phyloP scores from a whole-genome alignment of 306 rosid genomes.

The Crotalaria pallida region DNA sequence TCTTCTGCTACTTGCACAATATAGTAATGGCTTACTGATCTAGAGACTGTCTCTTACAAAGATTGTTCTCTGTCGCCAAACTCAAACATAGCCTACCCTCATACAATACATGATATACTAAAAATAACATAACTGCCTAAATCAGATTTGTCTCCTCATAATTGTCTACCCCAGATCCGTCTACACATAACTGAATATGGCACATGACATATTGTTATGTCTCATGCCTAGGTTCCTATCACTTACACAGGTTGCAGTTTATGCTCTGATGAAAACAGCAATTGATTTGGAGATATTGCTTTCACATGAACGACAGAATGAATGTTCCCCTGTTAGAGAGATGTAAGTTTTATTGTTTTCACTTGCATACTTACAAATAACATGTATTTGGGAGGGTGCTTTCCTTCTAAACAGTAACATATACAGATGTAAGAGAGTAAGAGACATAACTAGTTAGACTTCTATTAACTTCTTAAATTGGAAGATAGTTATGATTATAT shows the following conservation, averaged over 20 bases:
- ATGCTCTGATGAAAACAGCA: constrained; percentile 54
- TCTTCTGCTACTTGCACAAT: no score
- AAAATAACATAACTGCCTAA: no score
- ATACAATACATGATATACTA: no score
- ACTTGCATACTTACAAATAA: not conserved
- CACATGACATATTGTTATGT: no score
- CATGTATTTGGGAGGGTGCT: not conserved
- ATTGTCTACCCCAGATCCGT: no score
- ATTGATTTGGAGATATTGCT: constrained; percentile 63
- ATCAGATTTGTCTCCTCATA: no score
- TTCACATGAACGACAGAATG: constrained; percentile 47
- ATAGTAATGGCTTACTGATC: no score
- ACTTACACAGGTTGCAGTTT: constrained; percentile 52
- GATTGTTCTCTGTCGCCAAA: no score
- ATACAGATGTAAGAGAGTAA: not conserved
- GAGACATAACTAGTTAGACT: not conserved
- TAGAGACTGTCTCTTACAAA: no score
- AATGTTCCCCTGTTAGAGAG: constrained; percentile 47
- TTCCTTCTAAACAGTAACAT: not conserved
- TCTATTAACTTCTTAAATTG: not conserved
- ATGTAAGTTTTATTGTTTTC: constrained; percentile 39
- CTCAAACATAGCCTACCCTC: no score
- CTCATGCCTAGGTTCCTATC: no score
- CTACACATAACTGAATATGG: no score
- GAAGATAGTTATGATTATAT: not conserved